These are phyloP conservation scores for Geranium rotundifolium DNA, from an alignment of 345 rosid species.

Conservation along the genomic window DNA sequence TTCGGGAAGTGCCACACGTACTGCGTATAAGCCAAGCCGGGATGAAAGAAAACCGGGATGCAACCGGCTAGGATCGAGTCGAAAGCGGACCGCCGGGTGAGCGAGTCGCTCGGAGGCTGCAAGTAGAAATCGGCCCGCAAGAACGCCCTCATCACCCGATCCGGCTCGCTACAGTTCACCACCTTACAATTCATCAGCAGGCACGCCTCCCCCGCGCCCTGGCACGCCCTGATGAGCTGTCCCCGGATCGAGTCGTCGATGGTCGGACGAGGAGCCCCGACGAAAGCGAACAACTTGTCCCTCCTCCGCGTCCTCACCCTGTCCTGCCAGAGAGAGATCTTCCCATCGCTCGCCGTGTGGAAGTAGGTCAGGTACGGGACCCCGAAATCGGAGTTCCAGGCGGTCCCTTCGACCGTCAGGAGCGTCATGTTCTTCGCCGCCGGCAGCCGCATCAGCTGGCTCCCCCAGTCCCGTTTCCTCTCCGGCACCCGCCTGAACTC, in stretches of 20 bases:
- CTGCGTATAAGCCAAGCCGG: no score
- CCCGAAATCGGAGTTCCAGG: conserved; percentile 19
- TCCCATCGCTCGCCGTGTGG: conserved; percentile 16
- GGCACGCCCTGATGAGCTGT: conserved; percentile 14
- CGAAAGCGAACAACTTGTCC: conserved; percentile 17
- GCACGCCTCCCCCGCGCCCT: conserved; percentile 5
- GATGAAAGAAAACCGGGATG: no score
- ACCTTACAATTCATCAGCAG: conserved; percentile 20
- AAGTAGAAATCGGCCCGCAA: conserved; percentile 38
- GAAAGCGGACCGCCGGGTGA: conserved; percentile 41
- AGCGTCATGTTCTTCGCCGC: conserved; percentile 17
- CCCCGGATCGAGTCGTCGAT: conserved; percentile 16
- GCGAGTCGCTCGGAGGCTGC: conserved; percentile 46
- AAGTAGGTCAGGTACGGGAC: conserved; percentile 20
- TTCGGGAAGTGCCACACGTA: no score
- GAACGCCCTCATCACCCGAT: conserved; percentile 49
- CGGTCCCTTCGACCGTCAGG: conserved; percentile 18
- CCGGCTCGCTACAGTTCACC: conserved; percentile 43
- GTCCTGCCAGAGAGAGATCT: conserved; percentile 17
- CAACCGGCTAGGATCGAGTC: conserved; percentile 39
- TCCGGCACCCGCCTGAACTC: conserved; percentile 17
- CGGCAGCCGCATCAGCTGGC: conserved; percentile 15
- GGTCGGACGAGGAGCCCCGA: conserved; percentile 17
- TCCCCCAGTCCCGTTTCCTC: conserved; percentile 15
- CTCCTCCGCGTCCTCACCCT: conserved; percentile 16